phyloP scores from a whole-genome alignment of 2,329 filamentous ascomycete genomes.

The Xylariaceae sp. region DNA sequence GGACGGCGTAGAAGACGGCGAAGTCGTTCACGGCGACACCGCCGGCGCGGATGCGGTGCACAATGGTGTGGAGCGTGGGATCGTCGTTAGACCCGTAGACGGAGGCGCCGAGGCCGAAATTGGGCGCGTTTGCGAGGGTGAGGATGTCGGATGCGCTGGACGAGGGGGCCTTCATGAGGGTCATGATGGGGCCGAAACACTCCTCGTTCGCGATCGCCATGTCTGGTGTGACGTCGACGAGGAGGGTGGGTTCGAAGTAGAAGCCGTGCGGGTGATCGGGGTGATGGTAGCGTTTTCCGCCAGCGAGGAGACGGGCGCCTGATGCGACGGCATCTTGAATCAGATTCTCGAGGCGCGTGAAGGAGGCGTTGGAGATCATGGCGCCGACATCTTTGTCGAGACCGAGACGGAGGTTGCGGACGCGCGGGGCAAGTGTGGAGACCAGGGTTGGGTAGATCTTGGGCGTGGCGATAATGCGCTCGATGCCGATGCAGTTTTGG shows the following conservation, averaged over 20 bases:
- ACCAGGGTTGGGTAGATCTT: slow-evolving; percentile 70
- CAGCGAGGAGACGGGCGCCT: slow-evolving; percentile 76
- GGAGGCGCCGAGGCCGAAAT: slow-evolving; percentile 81
- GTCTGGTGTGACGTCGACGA: slow-evolving; percentile 77
- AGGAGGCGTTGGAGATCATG: slow-evolving; percentile 75
- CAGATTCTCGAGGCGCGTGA: slow-evolving; percentile 68
- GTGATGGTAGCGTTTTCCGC: slow-evolving; percentile 68
- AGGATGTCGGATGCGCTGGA: slow-evolving; percentile 60
- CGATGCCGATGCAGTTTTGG: slow-evolving; percentile 97
- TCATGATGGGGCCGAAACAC: slow-evolving; percentile 87
- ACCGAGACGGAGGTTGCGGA: slow-evolving; percentile 70
- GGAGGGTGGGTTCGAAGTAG: slow-evolving; percentile 87
- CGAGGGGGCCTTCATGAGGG: slow-evolving; percentile 69
- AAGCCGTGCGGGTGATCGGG: slow-evolving; percentile 71
- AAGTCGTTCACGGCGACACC: slow-evolving; percentile 98
- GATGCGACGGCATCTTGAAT: slow-evolving; percentile 70
- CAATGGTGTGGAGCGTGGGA: slow-evolving; percentile 57
- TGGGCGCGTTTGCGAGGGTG: slow-evolving; percentile 72
- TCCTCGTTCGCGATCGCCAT: slow-evolving; percentile 90
- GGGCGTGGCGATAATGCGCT: slow-evolving; percentile 79
- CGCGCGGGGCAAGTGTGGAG: slow-evolving; percentile 63
- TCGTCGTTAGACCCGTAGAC: slow-evolving; percentile 70
- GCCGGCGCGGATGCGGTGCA: slow-evolving; percentile 67
- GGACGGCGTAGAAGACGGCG: slow-evolving; percentile 85
- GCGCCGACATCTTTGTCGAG: slow-evolving; percentile 79